Evolutionary conservation across 2,329 filamentous ascomycete species (phyloP), one percentile per base, ranked within the genome.

Genomic region (Corniculantispora saksenae): DNA sequence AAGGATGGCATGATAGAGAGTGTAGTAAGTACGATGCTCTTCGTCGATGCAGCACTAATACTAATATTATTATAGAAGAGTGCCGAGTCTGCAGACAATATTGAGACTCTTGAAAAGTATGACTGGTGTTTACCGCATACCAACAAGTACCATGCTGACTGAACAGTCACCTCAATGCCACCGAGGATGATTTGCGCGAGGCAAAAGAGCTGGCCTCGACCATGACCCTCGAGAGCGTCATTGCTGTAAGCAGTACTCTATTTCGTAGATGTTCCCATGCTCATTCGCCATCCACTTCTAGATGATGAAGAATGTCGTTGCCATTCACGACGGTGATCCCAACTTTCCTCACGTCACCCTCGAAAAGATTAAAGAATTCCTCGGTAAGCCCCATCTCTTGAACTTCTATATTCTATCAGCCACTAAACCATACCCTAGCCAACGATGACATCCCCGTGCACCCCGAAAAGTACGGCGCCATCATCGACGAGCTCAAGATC

Each of bases 401-500:
- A 7, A 38, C 35, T 8, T 13, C 35, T 13, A 38, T 7, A 7
- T 13, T 13, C 35, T 13, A 8, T 38, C 35, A 38, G 35, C 13
- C 35, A 38, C 35, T 38, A 38, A 38, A 8, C 13, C 35, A 7
- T 13, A 13, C 35, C 35, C n/a, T n/a, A 38, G 35, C 35, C 35
- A 81, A 83, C 65, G 77, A 82, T 6, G 53, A 68, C 40, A 61
- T 81, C 38, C 76, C 79, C 61, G 69, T 72, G 61, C 75, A 80
- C 32, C 82, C 82, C 21, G 79, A 83, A 48, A 79, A 82, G 68
- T 76, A 85, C 66, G 75, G 79, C 66, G 76, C 81, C 13, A 70
- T 84, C 25, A 83, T 85, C 55, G 77, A 80, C 61, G 81, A 84
- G 73, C 85, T 86, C 81, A 85, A 84, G 71, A 75, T 85, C 25